These are phyloP conservation scores for Acanthamoeba royreba DNA, from an alignment of 208 protist genomes.

Conservation along the genomic window DNA sequence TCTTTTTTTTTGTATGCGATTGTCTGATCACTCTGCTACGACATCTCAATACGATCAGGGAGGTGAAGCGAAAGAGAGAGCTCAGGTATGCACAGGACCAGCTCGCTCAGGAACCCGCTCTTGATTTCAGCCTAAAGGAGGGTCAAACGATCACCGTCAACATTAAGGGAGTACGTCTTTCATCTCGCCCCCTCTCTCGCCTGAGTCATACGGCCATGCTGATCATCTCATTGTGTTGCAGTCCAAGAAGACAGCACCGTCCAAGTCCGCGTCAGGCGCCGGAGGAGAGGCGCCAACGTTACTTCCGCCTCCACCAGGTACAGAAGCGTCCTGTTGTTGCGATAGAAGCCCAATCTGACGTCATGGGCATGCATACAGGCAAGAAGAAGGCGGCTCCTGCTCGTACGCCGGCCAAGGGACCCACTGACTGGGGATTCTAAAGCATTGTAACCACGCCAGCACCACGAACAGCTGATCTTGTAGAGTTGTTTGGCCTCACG, in stretches of 20 bases:
- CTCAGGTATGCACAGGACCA: not conserved
- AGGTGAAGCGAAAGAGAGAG: constrained; percentile 37
- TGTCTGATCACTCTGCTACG: not conserved
- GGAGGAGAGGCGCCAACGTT: not conserved
- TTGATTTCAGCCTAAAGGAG: constrained; percentile 17
- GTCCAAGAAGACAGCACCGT: not conserved
- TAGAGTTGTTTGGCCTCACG: no score
- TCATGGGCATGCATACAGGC: not conserved
- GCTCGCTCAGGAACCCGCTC: not conserved
- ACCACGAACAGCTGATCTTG: no score
- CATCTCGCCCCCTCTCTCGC: not conserved
- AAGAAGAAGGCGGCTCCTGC: not conserved
- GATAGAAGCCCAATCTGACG: not conserved
- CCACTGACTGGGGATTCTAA: not conserved
- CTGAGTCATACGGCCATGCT: no score
- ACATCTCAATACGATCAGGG: not conserved
- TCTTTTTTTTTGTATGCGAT: not conserved
- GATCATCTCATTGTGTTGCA: no score
- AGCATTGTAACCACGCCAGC: no score
- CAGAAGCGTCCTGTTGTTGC: not conserved
- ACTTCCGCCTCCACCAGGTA: not conserved
- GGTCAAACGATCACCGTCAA: constrained; percentile 30
- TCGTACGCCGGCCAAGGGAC: not conserved
- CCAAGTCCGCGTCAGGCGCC: not conserved
- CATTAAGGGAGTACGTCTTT: not conserved